Conservation (phyloP, 352 stramenopile species). For the Globisporangium sylvaticum region DNA sequence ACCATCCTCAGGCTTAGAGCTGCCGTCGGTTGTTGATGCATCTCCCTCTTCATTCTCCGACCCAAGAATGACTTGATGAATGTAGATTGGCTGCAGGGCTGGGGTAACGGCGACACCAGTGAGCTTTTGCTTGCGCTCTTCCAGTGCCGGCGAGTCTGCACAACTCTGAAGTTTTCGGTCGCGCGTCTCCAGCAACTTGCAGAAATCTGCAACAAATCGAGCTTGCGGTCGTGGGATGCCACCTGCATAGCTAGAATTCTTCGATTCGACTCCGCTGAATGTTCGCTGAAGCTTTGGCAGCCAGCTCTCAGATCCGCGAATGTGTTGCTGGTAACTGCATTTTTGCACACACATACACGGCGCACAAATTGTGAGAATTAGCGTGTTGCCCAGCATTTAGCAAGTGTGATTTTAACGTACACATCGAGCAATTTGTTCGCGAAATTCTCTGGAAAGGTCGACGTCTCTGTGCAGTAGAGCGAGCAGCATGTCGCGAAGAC, state of each 20-base stretch:
- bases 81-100: conserved; percentile 64
- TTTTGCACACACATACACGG: neutral
- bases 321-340: conserved; percentile 53
- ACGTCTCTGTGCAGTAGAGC: conserved; percentile 69
- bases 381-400: too few relatives aligned
- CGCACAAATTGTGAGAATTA: neutral
- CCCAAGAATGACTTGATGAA: conserved; percentile 72
- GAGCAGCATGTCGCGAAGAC: conserved; percentile 86
- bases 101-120: conserved; percentile 72
- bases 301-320: conserved; percentile 71
- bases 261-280: conserved; percentile 65
- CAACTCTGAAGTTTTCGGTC: conserved; percentile 56
- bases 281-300: conserved; percentile 70
- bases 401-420: too few relatives aligned
- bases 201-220: conserved; percentile 78
- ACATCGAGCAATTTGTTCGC: conserved; percentile 66
- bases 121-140: conserved; percentile 77
- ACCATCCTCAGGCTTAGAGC: neutral
- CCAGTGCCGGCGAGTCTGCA: conserved; percentile 34
- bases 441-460: conserved; percentile 66
- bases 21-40: conserved; percentile 2
- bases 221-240: conserved; percentile 65
- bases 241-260: conserved; percentile 68
- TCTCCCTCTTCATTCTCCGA: conserved; percentile 24
- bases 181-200: conserved; percentile 67